These are phyloP conservation scores for Thielaviopsis cerberus DNA, from an alignment of 2,329 filamentous ascomycete species.

Conservation along the genomic window DNA sequence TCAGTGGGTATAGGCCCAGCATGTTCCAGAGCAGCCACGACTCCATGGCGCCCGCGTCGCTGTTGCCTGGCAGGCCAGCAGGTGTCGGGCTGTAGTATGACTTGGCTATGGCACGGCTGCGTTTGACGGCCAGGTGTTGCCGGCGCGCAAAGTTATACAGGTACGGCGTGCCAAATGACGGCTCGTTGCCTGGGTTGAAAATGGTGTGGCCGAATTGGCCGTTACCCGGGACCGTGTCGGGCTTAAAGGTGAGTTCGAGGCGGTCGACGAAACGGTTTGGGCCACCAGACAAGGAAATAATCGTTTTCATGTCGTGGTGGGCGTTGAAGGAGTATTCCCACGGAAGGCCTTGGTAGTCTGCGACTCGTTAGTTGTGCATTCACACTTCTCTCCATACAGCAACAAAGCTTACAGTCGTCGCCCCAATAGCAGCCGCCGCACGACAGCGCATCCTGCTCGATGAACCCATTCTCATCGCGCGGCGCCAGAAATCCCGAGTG, in stretches of 20 bases:
- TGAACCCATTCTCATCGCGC: constrained; percentile 32
- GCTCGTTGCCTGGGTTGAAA: constrained; percentile 51
- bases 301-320: constrained; percentile 42
- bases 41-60: constrained; percentile 56
- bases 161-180: constrained; percentile 47
- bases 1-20: constrained; percentile 49
- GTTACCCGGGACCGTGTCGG: constrained; percentile 24
- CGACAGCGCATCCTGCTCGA: constrained; percentile 34
- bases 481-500: constrained; percentile 52
- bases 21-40: constrained; percentile 51
- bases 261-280: constrained; percentile 33
- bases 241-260: constrained; percentile 42
- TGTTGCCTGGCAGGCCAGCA: constrained; percentile 47
- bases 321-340: constrained; percentile 55
- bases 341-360: constrained; percentile 37
- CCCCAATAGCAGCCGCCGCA: constrained; percentile 51
- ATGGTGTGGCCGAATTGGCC: constrained; percentile 33
- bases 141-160: constrained; percentile 49
- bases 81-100: constrained; percentile 37
- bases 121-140: constrained; percentile 41
- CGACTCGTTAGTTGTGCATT: background rate
- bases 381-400: background rate
- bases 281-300: constrained; percentile 39
- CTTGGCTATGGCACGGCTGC: constrained; percentile 39
- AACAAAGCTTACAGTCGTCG: constrained; percentile 25